Evolutionary conservation across 192 early-diverging fungal species (phyloP).

Genomic region (Linnemannia hyalina): DNA sequence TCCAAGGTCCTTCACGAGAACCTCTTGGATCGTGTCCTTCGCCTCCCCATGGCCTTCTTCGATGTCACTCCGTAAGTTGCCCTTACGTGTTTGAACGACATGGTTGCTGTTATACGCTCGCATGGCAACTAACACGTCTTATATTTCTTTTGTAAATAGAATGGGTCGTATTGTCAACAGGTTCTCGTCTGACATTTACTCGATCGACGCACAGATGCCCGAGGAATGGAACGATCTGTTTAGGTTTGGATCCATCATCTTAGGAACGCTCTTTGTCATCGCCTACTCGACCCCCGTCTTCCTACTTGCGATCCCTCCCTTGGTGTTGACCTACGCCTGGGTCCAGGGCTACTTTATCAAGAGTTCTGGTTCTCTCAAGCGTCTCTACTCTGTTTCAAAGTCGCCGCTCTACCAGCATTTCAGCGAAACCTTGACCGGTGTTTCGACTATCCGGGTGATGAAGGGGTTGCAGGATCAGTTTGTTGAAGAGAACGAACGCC

Average conservation of each 20-base stretch:
- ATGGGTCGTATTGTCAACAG: conserved; percentile 89
- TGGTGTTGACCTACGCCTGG: conserved; percentile 59
- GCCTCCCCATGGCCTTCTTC: conserved; percentile 79
- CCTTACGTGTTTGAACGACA: conserved; percentile 4
- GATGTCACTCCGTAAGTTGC: conserved; percentile 74
- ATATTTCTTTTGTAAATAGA: conserved; percentile 57
- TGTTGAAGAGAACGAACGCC: conserved; percentile 20
- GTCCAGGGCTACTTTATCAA: conserved; percentile 74
- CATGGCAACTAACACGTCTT: conserved; percentile 69
- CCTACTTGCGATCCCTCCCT: conserved; percentile 62
- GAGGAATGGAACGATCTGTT: conserved; percentile 59
- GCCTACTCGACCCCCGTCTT: conserved; percentile 60
- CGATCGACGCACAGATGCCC: conserved; percentile 76
- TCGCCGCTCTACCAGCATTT: conserved; percentile 85
- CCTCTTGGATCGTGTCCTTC: conserved; percentile 42
- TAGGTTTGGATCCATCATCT: conserved; percentile 31
- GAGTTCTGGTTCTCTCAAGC: conserved; percentile 82
- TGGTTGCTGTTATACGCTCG: conserved; percentile 26
- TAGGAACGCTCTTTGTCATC: conserved; percentile 58
- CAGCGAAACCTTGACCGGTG: conserved; percentile 72
- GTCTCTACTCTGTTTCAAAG: conserved; percentile 84
- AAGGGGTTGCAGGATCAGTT: conserved; percentile 58
- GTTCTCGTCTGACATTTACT: conserved; percentile 89
- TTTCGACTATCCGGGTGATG: conserved; percentile 76
- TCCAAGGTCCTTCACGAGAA: conserved; percentile 52